Base-by-base conservation (phyloP, 805 yeast genomes). In the Saccharomycopsis schoenii region DNA sequence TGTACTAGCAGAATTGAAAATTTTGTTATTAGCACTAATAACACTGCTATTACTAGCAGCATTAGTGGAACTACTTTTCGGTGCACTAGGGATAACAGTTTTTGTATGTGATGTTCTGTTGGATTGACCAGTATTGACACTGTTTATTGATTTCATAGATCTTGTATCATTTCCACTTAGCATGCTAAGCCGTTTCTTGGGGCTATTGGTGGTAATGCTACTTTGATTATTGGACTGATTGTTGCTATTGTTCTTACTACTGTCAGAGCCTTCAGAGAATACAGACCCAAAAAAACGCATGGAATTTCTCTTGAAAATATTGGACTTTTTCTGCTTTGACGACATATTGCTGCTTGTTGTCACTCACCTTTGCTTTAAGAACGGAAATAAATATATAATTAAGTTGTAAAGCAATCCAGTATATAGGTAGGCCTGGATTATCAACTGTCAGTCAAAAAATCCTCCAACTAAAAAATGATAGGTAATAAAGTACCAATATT, bases 221-320 rank as follows among this genome's bases (percentile, higher is more conserved):
- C 25, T 39, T 39, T 17, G 17, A 12, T 1, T 21, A n/a, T 25
- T n/a, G 9, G 52, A 8, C 1, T 50, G 15, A n/a, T 15, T 15
- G 50, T 47, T 42, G 41, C 51, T 42, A 14, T 42, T 55, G 43
- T 43, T 55, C 14, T 17, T 40, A 19, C 15, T 55, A 43, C 9
- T 56, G n/a, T 19, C 15, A 17, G 60, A 21, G 36, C 57, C 42
- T 2, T 62, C 65, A 2, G 39, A 17, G 41, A 62, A 61, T 17
- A 62, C 60, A 19, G 65, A 62, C 9, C 65, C 61, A 56, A 62
- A 60, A 10, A 62, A 34, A 29, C 61, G 47, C 15, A 62, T 29
- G 14, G 63, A 60, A 52, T 55, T 58, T 17, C 63, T 40, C 34
- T 62, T 62, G 34, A 62, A 62, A 14, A 61, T 56, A 40, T 37